Evolutionary conservation across 257 asterid genomes (phyloP).

Genomic region (Fraxinus excelsior): DNA sequence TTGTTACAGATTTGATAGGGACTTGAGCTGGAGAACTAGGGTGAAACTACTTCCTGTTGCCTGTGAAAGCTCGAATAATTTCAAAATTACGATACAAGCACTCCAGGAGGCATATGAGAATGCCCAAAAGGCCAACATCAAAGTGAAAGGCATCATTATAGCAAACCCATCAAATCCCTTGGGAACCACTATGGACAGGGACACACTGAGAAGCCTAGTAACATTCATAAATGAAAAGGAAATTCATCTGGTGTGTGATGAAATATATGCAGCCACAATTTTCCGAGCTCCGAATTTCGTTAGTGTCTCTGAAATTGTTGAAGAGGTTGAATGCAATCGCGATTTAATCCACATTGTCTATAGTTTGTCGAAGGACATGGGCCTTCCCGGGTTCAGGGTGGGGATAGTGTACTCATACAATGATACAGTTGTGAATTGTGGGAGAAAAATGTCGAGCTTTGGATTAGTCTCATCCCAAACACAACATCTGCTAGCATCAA

Average conservation of each 20-base stretch:
- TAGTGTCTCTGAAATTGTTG: slow-evolving; percentile 35
- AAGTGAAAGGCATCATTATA: slow-evolving; percentile 43
- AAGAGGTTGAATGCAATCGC: slow-evolving; percentile 25
- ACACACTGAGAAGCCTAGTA: slow-evolving; percentile 24
- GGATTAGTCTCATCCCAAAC: slow-evolving; percentile 49
- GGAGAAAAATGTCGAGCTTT: slow-evolving; percentile 57
- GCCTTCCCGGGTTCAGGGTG: slow-evolving; percentile 49
- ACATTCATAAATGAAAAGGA: slow-evolving; percentile 32
- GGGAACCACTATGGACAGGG: slow-evolving; percentile 36
- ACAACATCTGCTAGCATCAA: slow-evolving; percentile 33
- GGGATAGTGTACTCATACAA: slow-evolving; percentile 47
- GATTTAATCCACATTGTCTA: slow-evolving; percentile 42
- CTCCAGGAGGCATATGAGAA: slow-evolving; percentile 39
- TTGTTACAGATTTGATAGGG: slow-evolving; percentile 48
- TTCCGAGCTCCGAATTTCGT: slow-evolving; percentile 32
- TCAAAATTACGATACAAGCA: slow-evolving; percentile 37
- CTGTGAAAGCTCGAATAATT: slow-evolving; percentile 39
- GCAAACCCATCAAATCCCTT: slow-evolving; percentile 57
- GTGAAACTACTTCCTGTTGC: slow-evolving; percentile 41
- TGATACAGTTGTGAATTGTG: slow-evolving; percentile 33
- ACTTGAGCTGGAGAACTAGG: slow-evolving; percentile 55
- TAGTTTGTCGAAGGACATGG: slow-evolving; percentile 56
- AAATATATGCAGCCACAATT: slow-evolving; percentile 41
- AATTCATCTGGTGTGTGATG: slow-evolving; percentile 54
- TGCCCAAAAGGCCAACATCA: slow-evolving; percentile 31